Conservation (phyloP, 1,139 yeast genomes). For the Scheffersomyces titani region DNA sequence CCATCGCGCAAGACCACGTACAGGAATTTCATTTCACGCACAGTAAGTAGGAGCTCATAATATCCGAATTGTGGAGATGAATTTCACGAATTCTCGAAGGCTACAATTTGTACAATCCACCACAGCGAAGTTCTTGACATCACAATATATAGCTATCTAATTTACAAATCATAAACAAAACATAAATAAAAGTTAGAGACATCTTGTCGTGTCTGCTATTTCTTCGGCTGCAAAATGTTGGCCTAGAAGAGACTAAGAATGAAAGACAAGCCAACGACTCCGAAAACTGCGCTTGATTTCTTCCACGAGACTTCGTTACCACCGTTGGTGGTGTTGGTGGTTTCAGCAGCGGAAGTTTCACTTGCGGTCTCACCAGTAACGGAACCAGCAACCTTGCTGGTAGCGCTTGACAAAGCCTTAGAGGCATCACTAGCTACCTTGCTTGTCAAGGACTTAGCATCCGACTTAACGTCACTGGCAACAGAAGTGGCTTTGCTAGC, state of each 20-base stretch:
- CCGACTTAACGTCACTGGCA: constrained; percentile 9
- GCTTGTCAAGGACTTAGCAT: constrained; percentile 1
- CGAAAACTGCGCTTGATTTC: constrained; percentile 39
- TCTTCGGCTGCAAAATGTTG: not conserved
- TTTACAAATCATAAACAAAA: not conserved
- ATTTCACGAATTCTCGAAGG: not conserved
- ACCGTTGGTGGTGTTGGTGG: constrained; percentile 20
- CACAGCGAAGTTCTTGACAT: not conserved
- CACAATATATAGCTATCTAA: not conserved
- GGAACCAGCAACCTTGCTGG: constrained; percentile 3
- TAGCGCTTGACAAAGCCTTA: constrained; percentile 9
- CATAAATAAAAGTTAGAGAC: not conserved
- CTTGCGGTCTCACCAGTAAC: constrained; percentile 2
- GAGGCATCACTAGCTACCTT: constrained; percentile 3
- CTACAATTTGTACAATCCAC: not conserved
- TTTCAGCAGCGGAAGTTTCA: constrained; percentile 11
- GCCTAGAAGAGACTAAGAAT: constrained; percentile 32
- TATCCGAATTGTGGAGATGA: not conserved
- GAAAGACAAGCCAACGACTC: constrained; percentile 40
- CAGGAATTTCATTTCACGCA: not conserved
- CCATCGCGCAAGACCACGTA: not conserved
- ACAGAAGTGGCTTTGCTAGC: constrained; percentile 11
- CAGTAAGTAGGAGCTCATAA: too few relatives aligned
- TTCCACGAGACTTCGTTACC: constrained; percentile 31
- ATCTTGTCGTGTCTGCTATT: not conserved